Evolutionary conservation across 2,329 filamentous ascomycete genomes (phyloP).

Genomic region (Dactylonectria estremocensis): DNA sequence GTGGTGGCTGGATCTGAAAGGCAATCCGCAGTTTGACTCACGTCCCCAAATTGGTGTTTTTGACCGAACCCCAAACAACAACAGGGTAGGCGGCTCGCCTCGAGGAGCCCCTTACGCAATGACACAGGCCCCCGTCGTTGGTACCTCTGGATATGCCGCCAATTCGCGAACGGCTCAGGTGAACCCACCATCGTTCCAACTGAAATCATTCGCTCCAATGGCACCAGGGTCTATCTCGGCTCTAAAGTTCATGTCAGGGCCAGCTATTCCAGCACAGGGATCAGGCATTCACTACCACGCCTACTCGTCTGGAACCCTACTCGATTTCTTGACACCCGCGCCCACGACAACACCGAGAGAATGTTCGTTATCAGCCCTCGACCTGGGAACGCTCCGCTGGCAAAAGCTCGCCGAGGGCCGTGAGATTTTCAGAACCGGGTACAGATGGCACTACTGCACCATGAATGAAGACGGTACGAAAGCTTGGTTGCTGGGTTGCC

Average conservation of each 20-base stretch:
- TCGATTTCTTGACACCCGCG: constrained; percentile 95
- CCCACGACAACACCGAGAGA: constrained; percentile 89
- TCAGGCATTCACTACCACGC: constrained; percentile 96
- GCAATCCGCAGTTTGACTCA: constrained; percentile 86
- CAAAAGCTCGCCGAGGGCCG: constrained; percentile 94
- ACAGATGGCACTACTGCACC: constrained; percentile 98
- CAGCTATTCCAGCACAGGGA: constrained; percentile 88
- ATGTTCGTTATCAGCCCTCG: constrained; percentile 90
- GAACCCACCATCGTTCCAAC: constrained; percentile 75
- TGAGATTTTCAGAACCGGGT: constrained; percentile 92
- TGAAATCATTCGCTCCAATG: constrained; percentile 83
- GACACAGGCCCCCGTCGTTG: constrained; percentile 65
- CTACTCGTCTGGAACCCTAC: constrained; percentile 91
- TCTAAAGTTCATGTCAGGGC: constrained; percentile 86
- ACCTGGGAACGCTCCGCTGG: constrained; percentile 90
- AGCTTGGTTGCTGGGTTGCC: constrained; percentile 96
- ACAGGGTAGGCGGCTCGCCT: constrained; percentile 64
- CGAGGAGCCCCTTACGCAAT: constrained; percentile 68
- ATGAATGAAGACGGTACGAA: constrained; percentile 96
- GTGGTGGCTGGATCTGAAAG: constrained; percentile 97
- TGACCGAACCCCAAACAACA: constrained; percentile 61
- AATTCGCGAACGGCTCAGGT: constrained; percentile 79
- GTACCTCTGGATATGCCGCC: constrained; percentile 76
- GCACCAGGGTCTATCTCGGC: constrained; percentile 92
- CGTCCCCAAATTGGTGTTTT: constrained; percentile 70